Evolutionary conservation across 805 yeast species (phyloP).

Genomic region (Metahyphopichia silvanorum): DNA sequence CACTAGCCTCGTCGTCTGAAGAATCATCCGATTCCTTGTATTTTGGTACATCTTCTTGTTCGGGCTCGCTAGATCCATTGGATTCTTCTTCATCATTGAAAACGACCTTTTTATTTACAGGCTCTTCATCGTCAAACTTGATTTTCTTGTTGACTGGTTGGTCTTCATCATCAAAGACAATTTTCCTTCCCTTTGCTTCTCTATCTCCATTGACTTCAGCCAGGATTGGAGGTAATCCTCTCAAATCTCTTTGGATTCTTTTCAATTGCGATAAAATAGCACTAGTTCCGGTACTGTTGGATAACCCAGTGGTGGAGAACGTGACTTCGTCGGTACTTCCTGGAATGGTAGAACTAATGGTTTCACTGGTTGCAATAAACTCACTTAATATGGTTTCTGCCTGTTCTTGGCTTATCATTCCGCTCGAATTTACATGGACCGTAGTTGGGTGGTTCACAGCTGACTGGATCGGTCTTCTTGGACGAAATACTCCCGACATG

Average conservation of each 20-base stretch:
- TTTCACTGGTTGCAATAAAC: slow-evolving; percentile 40
- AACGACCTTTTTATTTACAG: slow-evolving; percentile 14
- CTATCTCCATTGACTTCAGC: slow-evolving; percentile 15
- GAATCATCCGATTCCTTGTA: slow-evolving; percentile 21
- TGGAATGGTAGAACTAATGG: slow-evolving; percentile 24
- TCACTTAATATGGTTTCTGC: slow-evolving; percentile 46
- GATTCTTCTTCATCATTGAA: slow-evolving; percentile 9
- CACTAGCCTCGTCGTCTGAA: slow-evolving; percentile 17
- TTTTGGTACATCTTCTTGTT: slow-evolving; percentile 17
- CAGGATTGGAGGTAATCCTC: slow-evolving; percentile 71
- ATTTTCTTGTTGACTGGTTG: slow-evolving; percentile 20
- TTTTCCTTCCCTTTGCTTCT: slow-evolving; percentile 2
- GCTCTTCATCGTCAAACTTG: slow-evolving; percentile 19
- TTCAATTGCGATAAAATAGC: slow-evolving; percentile 59
- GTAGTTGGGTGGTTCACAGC: slow-evolving; percentile 49
- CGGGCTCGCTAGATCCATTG: slow-evolving; percentile 6
- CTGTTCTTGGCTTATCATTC: slow-evolving; percentile 31
- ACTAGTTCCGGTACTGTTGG: slow-evolving; percentile 27
- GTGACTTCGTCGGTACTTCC: slow-evolving; percentile 18
- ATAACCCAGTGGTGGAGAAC: slow-evolving; percentile 24
- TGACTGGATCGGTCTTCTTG: slow-evolving; percentile 39
- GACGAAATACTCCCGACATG: slow-evolving; percentile 33
- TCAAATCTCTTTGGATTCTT: slow-evolving; percentile 71
- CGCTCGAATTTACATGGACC: slow-evolving; percentile 24
- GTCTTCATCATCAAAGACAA: no score